Percentiles rank a stretch among this genome's conserved stretches.
phyloP scores from a whole-genome alignment of 257 asterid genomes.

The Solanum infundibuliforme region DNA sequence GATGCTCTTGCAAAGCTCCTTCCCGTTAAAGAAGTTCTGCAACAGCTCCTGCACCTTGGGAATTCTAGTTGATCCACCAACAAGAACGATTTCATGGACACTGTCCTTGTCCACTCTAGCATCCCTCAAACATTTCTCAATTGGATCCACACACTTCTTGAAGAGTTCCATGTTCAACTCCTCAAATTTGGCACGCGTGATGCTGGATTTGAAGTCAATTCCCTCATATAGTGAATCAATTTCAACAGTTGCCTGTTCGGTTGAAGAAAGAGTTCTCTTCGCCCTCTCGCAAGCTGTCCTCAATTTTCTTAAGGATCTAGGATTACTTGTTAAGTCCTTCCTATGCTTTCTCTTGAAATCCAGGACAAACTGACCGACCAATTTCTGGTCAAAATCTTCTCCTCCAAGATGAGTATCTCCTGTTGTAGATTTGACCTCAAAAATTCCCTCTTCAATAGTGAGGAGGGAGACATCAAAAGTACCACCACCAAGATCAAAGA shows the following conservation, averaged over 20 bases:
- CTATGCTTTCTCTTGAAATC: slow-evolving; percentile 3
- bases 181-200: neutral
- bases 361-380: neutral
- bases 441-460: neutral
- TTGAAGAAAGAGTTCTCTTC: neutral
- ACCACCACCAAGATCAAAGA: slow-evolving; percentile 3
- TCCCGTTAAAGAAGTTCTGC: neutral
- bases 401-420: slow-evolving; percentile 9
- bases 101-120: neutral
- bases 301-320: neutral
- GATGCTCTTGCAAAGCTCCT: slow-evolving; percentile 1
- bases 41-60: neutral
- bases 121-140: slow-evolving; percentile 5
- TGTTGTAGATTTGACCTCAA: slow-evolving; percentile 9
- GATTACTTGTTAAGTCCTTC: neutral
- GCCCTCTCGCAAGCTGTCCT: slow-evolving; percentile 1
- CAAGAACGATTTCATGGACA: neutral
- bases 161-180: slow-evolving; percentile 1
- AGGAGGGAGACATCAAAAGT: slow-evolving; percentile 4
- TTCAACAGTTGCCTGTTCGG: neutral
- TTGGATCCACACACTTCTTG: neutral
- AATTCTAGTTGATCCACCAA: slow-evolving; percentile 1
- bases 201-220: neutral
- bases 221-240: neutral
- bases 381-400: neutral